A percentile compares a stretch with the other conserved stretches of the same genome.
Evolutionary conservation across 305 asterid species (phyloP).

Genomic region (Fraxinus baroniana): DNA sequence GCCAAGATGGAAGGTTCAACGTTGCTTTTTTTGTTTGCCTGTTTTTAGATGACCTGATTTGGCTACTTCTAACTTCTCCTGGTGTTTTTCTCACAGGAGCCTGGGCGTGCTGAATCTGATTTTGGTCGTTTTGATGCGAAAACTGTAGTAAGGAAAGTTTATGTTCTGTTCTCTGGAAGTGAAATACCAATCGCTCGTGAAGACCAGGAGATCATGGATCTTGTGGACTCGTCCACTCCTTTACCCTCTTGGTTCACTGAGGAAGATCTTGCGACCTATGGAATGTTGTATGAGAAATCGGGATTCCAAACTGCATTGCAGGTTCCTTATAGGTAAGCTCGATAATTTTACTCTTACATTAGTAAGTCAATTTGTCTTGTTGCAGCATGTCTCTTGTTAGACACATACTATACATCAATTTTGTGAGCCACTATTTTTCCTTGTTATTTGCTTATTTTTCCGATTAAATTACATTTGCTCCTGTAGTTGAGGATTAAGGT

Average conservation of each 20-base stretch:
- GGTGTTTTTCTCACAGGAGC: slow-evolving; percentile 35
- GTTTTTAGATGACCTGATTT: neutral
- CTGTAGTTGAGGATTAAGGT: neutral
- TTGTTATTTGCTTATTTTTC: neutral
- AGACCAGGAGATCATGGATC: slow-evolving; percentile 66
- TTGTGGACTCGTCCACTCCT: slow-evolving; percentile 56
- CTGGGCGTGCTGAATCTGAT: slow-evolving; percentile 68
- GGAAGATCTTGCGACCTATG: slow-evolving; percentile 51
- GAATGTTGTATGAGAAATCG: slow-evolving; percentile 53
- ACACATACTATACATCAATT: neutral
- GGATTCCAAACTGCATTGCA: slow-evolving; percentile 65
- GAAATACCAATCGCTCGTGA: slow-evolving; percentile 54
- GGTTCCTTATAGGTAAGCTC: slow-evolving; percentile 59
- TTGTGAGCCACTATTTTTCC: neutral
- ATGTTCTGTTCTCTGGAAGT: slow-evolving; percentile 56
- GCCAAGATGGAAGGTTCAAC: slow-evolving; percentile 45
- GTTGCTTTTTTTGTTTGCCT: neutral
- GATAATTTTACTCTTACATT: neutral
- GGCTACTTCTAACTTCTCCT: neutral
- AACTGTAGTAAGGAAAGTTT: slow-evolving; percentile 60
- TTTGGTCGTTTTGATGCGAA: slow-evolving; percentile 56
- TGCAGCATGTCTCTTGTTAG: neutral
- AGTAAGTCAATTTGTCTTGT: neutral
- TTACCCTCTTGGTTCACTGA: slow-evolving; percentile 63
- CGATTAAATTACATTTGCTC: neutral